Base-by-base conservation (phyloP, 768 basidiomycete species). In the Kwoniella europaea region DNA sequence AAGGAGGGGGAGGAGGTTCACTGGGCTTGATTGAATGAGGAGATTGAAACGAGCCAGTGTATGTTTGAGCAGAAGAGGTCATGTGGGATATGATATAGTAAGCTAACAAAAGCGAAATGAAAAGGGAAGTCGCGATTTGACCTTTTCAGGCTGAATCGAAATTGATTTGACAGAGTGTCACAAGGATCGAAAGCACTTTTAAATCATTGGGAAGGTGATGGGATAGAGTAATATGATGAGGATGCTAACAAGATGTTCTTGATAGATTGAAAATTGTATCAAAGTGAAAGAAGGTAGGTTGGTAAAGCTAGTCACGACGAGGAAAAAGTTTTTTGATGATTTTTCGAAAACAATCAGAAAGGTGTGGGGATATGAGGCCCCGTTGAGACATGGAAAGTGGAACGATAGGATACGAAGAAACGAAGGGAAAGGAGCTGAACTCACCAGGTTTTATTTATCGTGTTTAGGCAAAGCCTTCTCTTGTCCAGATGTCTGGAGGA, bases 21-120 rank as follows among this genome's bases (percentile, higher is more conserved):
- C 42, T 68, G 53, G 65, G 65, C 65, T 67, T 63, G 63, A 18
- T 27, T 29, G 15, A 44, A 42, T 61, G 59, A 44, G 16, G 29
- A 20, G 35, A 35, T 35, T 65, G 46, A 46, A 20, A 67, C 29
- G 55, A 43, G 22, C 20, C 56, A 55, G 56, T 50, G 50, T 15
- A 2, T 55, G 53, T 22, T 22, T 12, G 44, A 52, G 29, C 9
- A 54, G 59, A 61, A 42, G 16, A 16, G 53, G 63, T 53, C 63
- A 65, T 65, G 63, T 65, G 63, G 52, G n/a, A 54, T 55, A 55
- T 52, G 50, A 20, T 52, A 55, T 15, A 55, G 54, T 24, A 22
- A 55, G 54, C 54, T 55, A 18, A 61, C 9, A n/a, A 53, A 63
- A 10, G 10, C 20, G 6, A 62, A n/a, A 27, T 62, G 24, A 16